Base-by-base conservation (phyloP, 768 basidiomycete species). In the Tylopilus subfusipes region DNA sequence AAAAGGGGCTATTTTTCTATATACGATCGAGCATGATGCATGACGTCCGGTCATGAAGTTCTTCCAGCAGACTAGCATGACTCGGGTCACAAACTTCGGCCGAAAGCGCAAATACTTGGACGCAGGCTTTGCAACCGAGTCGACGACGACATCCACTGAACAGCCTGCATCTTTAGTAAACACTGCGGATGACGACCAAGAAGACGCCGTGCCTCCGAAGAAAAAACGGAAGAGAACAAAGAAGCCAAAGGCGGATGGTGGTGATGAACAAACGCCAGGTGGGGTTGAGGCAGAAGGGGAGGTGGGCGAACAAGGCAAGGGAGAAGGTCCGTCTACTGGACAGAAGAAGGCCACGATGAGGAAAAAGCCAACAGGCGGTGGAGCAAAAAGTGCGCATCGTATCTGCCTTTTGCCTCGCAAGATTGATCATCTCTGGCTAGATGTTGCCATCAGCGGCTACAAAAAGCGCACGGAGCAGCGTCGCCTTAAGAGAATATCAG, bases 51-150 rank as follows among this genome's bases (percentile, higher is more conserved):
- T 1, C 9, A 2, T n/a, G 9, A 14, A 6, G 33, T 34, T 14
- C 5, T 38, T 19, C 8, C 8, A 10, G 7, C 19, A 19, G n/a
- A 27, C 44, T 13, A 46, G 30, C 46, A 53, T 91, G 89, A 90
- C 89, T 14, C 81, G 89, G 40, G 73, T 84, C 53, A 89, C 90
- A 10, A 84, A 82, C 60, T 78, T 90, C 67, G 85, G 84, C n/a
- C 77, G 79, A 50, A 92, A 91, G 66, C 74, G 89, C 47, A 85
- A 82, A 5, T 82, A 88, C 63, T 58, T 90, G 14, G 76, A 90
- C 56, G 85, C 88, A 14, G 83, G 81, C 0, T 81, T 86, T 58
- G 31, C 56, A 31, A 50, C 45, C 29, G 56, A 57, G 18, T 27
- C 22, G 16, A 11, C 67, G 14, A 43, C 51, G 19, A 38, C 55